Percentiles rank a stretch among this genome's conserved stretches.
phyloP scores from a whole-genome alignment of 352 stramenopile genomes.

The Aphanomyces astaci region DNA sequence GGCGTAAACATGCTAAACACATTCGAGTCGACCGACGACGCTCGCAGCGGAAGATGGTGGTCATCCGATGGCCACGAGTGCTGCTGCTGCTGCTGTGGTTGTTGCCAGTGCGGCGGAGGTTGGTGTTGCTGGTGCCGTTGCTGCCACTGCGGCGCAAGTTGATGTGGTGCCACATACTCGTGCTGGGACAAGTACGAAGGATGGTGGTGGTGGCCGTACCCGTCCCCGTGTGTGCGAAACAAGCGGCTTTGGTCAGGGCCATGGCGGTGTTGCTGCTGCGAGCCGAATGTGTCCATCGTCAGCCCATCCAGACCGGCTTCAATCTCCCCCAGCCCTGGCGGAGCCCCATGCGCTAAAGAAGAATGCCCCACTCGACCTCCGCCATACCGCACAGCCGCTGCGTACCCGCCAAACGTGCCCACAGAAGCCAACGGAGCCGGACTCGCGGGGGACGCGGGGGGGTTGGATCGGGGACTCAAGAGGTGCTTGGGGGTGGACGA shows the following conservation, averaged over 20 bases:
- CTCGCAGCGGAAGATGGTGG: neutral
- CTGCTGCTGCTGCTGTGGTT: neutral
- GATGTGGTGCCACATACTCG: neutral
- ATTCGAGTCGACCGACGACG: neutral
- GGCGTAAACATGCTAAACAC: constrained; percentile 21
- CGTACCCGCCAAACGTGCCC: constrained; percentile 60
- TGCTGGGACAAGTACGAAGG: neutral
- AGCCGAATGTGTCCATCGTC: neutral
- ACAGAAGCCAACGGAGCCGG: constrained; percentile 32
- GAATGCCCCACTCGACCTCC: constrained; percentile 33
- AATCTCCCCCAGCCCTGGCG: neutral
- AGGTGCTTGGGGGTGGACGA: constrained; percentile 32
- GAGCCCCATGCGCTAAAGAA: neutral
- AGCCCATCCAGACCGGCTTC: constrained; percentile 23
- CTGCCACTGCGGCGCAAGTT: neutral
- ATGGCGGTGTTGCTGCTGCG: neutral
- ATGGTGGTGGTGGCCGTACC: neutral
- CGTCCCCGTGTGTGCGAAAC: neutral
- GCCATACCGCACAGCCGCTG: constrained; percentile 70
- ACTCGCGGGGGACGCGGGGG: constrained; percentile 30
- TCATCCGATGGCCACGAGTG: constrained; percentile 7
- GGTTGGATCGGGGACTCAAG: constrained; percentile 47
- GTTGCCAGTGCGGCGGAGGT: neutral
- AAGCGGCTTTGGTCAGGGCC: constrained; percentile 1
- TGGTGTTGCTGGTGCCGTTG: constrained; percentile 4